Percentiles rank a stretch among this genome's conserved stretches.
phyloP scores from a whole-genome alignment of 2,329 filamentous ascomycete species.

The Claviceps humidiphila region DNA sequence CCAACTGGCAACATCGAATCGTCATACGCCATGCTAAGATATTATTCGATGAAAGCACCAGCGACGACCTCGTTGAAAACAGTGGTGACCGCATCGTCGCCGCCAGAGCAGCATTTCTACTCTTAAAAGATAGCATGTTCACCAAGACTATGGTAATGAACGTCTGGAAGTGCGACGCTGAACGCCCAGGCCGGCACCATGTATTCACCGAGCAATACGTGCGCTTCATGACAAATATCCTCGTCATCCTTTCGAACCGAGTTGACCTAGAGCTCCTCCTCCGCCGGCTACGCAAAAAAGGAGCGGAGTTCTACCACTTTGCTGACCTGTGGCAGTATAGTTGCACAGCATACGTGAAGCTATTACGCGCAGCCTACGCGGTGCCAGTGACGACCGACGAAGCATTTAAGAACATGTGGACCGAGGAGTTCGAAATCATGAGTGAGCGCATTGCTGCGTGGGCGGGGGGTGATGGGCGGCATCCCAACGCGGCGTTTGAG shows the following conservation, averaged over 20 bases:
- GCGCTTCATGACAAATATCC: constrained; percentile 62
- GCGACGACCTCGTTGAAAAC: constrained; percentile 14
- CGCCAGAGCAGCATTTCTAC: constrained; percentile 66
- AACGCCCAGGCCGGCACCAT: constrained; percentile 72
- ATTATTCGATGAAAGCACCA: constrained; percentile 32
- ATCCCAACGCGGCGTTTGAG: constrained; percentile 29
- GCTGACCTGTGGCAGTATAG: constrained; percentile 45
- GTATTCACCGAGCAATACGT: constrained; percentile 85
- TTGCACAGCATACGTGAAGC: constrained; percentile 38
- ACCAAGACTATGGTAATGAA: constrained; percentile 92
- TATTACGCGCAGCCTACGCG: constrained; percentile 36
- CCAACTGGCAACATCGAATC: constrained; percentile 91
- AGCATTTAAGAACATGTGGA: constrained; percentile 38
- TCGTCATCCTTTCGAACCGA: constrained; percentile 64
- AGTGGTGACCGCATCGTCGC: constrained; percentile 39
- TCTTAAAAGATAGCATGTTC: constrained; percentile 62
- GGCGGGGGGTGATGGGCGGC: constrained; percentile 26
- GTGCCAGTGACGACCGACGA: constrained; percentile 36
- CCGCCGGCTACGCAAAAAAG: constrained; percentile 67
- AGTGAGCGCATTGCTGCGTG: constrained; percentile 42
- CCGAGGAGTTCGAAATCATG: constrained; percentile 45
- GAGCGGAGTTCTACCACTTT: constrained; percentile 59
- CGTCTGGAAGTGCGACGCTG: constrained; percentile 87
- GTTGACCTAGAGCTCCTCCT: constrained; percentile 64
- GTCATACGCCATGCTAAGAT: constrained; percentile 57